Evolutionary conservation across 2,329 filamentous ascomycete genomes (phyloP), one percentile per base, ranked within the genome.

Genomic region (Colletotrichum agaves): DNA sequence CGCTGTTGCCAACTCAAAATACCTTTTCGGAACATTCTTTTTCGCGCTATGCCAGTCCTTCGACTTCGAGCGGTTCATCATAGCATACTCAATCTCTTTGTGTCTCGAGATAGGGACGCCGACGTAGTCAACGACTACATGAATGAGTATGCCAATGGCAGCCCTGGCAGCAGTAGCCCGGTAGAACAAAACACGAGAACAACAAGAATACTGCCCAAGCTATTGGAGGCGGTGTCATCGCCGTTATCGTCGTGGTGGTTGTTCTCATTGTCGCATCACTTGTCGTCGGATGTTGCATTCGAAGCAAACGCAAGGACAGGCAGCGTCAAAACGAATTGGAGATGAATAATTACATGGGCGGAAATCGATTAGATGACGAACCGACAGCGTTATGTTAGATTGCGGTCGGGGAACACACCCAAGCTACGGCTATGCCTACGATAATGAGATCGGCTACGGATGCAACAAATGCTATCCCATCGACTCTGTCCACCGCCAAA

Each of bases 331-430:
- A 44, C 8, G 46, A 61, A 6, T n/a, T 53, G 35, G 59, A 61
- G 23, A 61, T 61, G 59, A 61, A 43, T 33, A 61, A 44, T 3
- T 37, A 53, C 35, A 61, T 61, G 59, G 59, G 59, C 47, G 59
- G 35, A 5, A 52, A 61, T n/a, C 37, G 37, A n/a, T n/a, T n/a
- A n/a, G n/a, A n/a, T n/a, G 10, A 31, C 46, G 2, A 61, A 47
- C 47, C 21, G 44, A 44, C 15, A 6, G 53, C 21, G 17, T 3
- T 12, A 4, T n/a, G 13, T 19, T 33, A 41, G 33, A 33, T 0
- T 52, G 50, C 6, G 57, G 57, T 0, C 21, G 50, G 17, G 46
- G 57, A 27, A 61, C 57, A 1, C 50, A 61, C 31, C 46, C 46
- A 0, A n/a, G n/a, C n/a, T n/a, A n/a, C n/a, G 21, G 19, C 11